Evolutionary conservation across 208 protist genomes (phyloP).

Genomic region (Naegleria gruberi): DNA sequence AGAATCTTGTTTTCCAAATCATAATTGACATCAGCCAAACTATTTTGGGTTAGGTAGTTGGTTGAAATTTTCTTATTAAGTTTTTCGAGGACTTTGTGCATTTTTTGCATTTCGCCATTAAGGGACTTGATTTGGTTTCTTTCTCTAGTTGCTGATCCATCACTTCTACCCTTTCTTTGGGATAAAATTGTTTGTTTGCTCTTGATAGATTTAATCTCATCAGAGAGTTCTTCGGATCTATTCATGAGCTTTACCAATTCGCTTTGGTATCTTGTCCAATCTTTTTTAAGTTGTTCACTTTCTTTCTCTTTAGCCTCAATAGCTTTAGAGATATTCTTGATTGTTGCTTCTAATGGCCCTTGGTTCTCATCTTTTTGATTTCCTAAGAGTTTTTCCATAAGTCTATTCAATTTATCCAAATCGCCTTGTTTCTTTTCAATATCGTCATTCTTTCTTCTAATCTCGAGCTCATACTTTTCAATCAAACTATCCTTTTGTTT

Average conservation of each 20-base stretch:
- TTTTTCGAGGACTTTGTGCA: conserved; percentile 81
- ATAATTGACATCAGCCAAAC: conserved; percentile 74
- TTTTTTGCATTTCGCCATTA: conserved; percentile 66
- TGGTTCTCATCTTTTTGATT: conserved; percentile 71
- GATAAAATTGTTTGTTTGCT: conserved; percentile 70
- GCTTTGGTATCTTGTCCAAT: conserved; percentile 86
- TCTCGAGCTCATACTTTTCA: conserved; percentile 85
- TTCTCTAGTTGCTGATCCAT: conserved; percentile 47
- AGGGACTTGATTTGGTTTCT: conserved; percentile 63
- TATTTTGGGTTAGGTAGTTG: conserved; percentile 58
- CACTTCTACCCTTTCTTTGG: conserved; percentile 74
- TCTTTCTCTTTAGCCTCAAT: conserved; percentile 73
- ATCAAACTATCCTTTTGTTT: conserved; percentile 73
- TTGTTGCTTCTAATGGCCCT: conserved; percentile 84
- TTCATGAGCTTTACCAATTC: conserved; percentile 84
- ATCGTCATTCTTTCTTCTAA: conserved; percentile 81
- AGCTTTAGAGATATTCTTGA: conserved; percentile 80
- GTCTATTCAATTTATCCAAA: conserved; percentile 85
- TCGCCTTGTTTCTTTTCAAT: conserved; percentile 91
- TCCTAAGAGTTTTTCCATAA: conserved; percentile 72
- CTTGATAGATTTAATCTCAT: conserved; percentile 70
- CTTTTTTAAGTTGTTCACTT: conserved; percentile 80
- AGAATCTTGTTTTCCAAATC: conserved; percentile 71
- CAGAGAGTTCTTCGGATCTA: conserved; percentile 66
- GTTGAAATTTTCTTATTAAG: conserved; percentile 77